A percentile compares a stretch with the other conserved stretches of the same genome.
Conservation (phyloP, 2,329 filamentous ascomycete species). For the Paraphaeosphaeria sporulosa region DNA sequence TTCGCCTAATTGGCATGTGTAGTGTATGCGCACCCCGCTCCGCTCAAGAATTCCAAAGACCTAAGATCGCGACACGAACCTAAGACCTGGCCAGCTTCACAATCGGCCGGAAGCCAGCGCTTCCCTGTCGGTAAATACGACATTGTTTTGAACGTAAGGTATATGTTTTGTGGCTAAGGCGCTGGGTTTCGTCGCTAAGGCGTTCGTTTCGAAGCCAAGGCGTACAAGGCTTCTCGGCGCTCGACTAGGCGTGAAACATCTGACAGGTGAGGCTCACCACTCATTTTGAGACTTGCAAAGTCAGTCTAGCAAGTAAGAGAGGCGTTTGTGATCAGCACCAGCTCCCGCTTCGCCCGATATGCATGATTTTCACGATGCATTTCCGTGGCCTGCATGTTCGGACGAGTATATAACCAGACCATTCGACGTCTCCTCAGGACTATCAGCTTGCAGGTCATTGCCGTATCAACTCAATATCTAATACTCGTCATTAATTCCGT, state of each 20-base stretch:
- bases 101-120: background rate
- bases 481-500: conserved; percentile 10
- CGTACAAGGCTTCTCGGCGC: background rate
- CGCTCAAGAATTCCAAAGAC: background rate
- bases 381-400: background rate
- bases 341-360: conserved; percentile 12
- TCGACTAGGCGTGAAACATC: conserved; percentile 1
- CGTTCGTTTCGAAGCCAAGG: conserved; percentile 1
- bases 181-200: background rate
- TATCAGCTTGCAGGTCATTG: conserved; percentile 28
- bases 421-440: conserved; percentile 13
- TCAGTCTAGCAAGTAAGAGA: conserved; percentile 1
- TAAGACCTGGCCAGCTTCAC: background rate
- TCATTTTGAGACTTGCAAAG: background rate
- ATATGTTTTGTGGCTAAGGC: conserved; percentile 2
- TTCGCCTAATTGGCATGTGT: background rate
- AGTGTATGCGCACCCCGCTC: background rate
- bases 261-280: background rate
- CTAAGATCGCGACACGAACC: background rate
- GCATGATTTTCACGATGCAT: conserved; percentile 6
- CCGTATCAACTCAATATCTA: conserved; percentile 16
- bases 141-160: conserved; percentile 1
- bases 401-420: conserved; percentile 20
- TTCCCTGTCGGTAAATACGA: background rate
- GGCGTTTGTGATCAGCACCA: conserved; percentile 19